phyloP scores from a whole-genome alignment of 2,329 filamentous ascomycete genomes.

The Claviceps arundinis region DNA sequence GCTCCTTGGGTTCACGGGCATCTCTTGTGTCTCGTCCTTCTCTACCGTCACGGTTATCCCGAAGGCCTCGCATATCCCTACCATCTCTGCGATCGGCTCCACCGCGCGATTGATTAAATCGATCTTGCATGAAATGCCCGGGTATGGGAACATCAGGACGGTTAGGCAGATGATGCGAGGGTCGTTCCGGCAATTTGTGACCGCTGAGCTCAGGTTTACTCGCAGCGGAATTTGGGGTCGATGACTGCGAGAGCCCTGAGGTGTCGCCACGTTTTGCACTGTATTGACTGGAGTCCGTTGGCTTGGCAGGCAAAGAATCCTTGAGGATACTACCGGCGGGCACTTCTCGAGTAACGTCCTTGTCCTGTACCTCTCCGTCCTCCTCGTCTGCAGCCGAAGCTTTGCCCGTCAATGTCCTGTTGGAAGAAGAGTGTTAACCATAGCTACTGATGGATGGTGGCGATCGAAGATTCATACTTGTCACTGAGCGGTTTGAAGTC shows the following conservation, averaged over 20 bases:
- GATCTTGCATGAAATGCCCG: constrained; percentile 31
- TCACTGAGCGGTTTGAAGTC: constrained; percentile 47
- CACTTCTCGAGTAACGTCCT: constrained; percentile 10
- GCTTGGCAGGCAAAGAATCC: constrained; percentile 23
- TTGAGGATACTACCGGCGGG: constrained; percentile 9
- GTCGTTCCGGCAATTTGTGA: constrained; percentile 24
- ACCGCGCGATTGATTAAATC: constrained; percentile 28
- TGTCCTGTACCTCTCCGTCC: constrained; percentile 61
- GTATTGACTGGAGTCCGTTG: constrained; percentile 15
- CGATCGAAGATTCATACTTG: constrained; percentile 20
- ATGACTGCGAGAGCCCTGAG: constrained; percentile 12
- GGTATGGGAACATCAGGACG: constrained; percentile 45
- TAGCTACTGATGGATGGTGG: not conserved
- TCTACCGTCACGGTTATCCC: constrained; percentile 15
- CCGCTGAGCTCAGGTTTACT: constrained; percentile 18
- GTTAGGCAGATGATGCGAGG: constrained; percentile 34
- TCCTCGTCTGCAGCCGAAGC: constrained; percentile 39
- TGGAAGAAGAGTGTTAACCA: constrained; percentile 8
- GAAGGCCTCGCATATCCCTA: constrained; percentile 17
- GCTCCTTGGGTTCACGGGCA: constrained; percentile 20
- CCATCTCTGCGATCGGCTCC: constrained; percentile 26
- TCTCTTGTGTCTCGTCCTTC: constrained; percentile 25
- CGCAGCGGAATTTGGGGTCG: constrained; percentile 15
- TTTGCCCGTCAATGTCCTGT: constrained; percentile 10
- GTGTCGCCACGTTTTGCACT: constrained; percentile 13